phyloP scores from a whole-genome alignment of 192 early-diverging fungal genomes.

The Thoreauomyces humboldtii region DNA sequence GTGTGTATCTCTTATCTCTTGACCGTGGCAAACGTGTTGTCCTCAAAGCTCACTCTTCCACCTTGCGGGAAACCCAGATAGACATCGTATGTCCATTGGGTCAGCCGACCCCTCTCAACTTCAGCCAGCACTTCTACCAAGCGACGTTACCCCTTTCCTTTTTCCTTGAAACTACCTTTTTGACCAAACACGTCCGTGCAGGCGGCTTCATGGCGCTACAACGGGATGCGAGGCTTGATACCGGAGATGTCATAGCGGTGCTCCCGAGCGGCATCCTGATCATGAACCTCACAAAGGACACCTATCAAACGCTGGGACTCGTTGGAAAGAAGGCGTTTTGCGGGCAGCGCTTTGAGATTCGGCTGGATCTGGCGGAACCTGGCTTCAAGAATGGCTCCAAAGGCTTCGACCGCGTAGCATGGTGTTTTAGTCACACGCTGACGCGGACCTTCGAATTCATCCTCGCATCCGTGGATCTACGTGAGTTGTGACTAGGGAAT shows the following conservation, averaged over 20 bases:
- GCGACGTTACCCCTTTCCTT: slow-evolving; percentile 10
- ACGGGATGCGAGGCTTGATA: slow-evolving; percentile 18
- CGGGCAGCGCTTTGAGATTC: background rate
- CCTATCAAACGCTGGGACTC: slow-evolving; percentile 32
- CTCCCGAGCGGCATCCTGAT: slow-evolving; percentile 25
- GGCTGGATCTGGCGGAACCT: slow-evolving; percentile 11
- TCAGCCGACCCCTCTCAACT: no score
- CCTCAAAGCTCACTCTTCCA: no score
- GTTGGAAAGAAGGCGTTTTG: slow-evolving; percentile 2
- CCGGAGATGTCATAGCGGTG: slow-evolving; percentile 29
- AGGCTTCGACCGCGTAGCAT: slow-evolving; percentile 21
- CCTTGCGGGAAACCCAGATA: no score
- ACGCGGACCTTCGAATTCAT: slow-evolving; percentile 9
- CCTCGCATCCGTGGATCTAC: background rate
- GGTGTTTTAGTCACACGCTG: slow-evolving; percentile 30
- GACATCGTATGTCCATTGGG: no score
- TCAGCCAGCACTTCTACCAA: slow-evolving; percentile 23
- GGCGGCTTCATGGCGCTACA: slow-evolving; percentile 20
- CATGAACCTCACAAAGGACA: slow-evolving; percentile 30
- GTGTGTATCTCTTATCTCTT: no score
- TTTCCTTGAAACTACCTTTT: slow-evolving; percentile 15
- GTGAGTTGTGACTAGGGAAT: no score
- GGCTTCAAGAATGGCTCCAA: slow-evolving; percentile 18
- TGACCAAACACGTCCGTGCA: slow-evolving; percentile 10
- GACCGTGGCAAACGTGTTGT: no score